Base-by-base conservation (phyloP, 257 asterid genomes). In the Salvia hispanica region DNA sequence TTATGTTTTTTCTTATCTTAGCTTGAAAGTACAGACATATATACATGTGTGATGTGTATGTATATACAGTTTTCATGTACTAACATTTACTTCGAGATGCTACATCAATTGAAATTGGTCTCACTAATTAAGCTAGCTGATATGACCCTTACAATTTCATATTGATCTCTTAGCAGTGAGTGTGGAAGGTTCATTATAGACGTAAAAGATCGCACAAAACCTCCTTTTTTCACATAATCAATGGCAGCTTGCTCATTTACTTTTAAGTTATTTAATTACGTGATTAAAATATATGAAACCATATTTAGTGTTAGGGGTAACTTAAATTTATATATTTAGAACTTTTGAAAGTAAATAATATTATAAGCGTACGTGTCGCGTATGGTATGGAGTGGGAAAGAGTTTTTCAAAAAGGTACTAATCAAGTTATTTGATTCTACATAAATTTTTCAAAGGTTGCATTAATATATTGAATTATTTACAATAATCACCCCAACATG, bases 161-260 rank as follows among this genome's bases (percentile, higher is more conserved):
- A 34, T 34, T 52, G 69, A 71, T 64, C 83, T 77, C 74, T 77
- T 83, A 74, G n/a, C n/a, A n/a, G 70, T 77, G 74, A 84, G 79
- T 69, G 83, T 69, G 82, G 82, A 76, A 81, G 76, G 75, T 85
- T 84, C 80, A 72, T 52, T 59, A 67, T 46, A 70, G 71, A 76
- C 67, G 65, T 62, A 76, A 78, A 54, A 80, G 84, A 80, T 83
- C 42, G 33, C 78, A 70, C 42, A 65, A 70, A 73, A 78, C 81
- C 86, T 66, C 62, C 77, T 67, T 81, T 18, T 84, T 58, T 44
- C 68, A 67, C 64, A 61, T 74, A 25, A 2, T 52, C 78, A 76
- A 76, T 88, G 90, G 79, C 75, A 75, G 90, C 90, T 83, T 84
- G 81, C 75, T 85, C 95, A 89, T 76, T 78, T 66, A 56, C 75